A percentile compares a stretch with the other conserved stretches of the same genome.
These are phyloP conservation scores for Barbatosphaeria neglecta DNA, from an alignment of 495 filamentous ascomycete species.

Conservation along the genomic window DNA sequence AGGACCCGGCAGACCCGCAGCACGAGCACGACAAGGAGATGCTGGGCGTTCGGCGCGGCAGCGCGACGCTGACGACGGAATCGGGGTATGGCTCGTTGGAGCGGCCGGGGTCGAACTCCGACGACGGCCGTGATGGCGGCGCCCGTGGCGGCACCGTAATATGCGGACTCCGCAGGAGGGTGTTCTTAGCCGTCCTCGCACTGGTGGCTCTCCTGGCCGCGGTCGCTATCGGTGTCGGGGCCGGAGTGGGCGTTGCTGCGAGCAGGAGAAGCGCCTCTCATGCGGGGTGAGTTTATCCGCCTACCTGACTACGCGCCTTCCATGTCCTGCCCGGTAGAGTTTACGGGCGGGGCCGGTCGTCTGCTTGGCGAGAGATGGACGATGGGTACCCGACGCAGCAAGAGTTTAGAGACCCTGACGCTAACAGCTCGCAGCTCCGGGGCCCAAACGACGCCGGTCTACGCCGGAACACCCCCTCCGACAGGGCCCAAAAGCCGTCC, in stretches of 20 bases:
- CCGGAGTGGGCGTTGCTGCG: conserved; percentile 25
- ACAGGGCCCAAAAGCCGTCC: no score
- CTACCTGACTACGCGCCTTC: no score
- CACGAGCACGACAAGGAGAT: conserved; percentile 5
- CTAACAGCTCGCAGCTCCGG: no score
- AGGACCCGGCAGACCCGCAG: conserved; percentile 2
- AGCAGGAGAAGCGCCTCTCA: conserved; percentile 4
- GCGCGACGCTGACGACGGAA: conserved; percentile 2
- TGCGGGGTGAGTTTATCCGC: conserved; percentile 12
- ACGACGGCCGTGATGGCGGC: background rate
- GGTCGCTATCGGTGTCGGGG: conserved; percentile 22
- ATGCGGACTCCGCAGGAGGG: conserved; percentile 13
- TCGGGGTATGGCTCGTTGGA: background rate
- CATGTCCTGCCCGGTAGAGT: no score
- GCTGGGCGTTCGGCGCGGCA: background rate
- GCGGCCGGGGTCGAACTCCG: background rate
- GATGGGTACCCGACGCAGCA: no score
- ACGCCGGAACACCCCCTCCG: no score
- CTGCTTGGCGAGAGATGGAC: no score
- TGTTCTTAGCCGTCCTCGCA: conserved; percentile 15
- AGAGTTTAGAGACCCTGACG: no score
- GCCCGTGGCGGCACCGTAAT: conserved; percentile 5
- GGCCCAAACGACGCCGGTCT: no score
- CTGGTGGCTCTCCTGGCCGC: conserved; percentile 13
- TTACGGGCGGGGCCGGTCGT: no score